Evolutionary conservation across 495 filamentous ascomycete species (phyloP).

Genomic region (Penicillium macrosclerotiorum): DNA sequence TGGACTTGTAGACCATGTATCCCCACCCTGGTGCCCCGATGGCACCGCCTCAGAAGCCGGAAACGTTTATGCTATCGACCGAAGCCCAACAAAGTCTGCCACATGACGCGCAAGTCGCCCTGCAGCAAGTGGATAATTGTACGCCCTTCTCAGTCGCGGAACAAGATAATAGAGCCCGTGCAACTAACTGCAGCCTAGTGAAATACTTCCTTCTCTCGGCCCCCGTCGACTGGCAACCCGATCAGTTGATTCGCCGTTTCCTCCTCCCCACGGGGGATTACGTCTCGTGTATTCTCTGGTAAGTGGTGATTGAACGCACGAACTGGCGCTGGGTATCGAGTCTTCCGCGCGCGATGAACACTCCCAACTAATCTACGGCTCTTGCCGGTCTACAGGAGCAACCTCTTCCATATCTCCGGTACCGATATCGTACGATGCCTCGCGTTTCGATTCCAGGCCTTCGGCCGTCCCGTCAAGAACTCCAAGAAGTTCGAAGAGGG

Average conservation of each 20-base stretch:
- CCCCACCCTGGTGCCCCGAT: slow-evolving; percentile 53
- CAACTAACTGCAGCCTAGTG: slow-evolving; percentile 53
- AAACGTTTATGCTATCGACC: slow-evolving; percentile 96
- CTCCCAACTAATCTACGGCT: not conserved
- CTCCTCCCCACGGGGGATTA: slow-evolving; percentile 96
- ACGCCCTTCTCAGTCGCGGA: slow-evolving; percentile 43
- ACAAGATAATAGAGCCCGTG: not conserved
- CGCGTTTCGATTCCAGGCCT: slow-evolving; percentile 97
- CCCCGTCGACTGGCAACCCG: slow-evolving; percentile 94
- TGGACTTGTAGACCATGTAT: slow-evolving; percentile 49
- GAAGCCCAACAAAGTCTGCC: slow-evolving; percentile 95
- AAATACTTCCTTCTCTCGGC: slow-evolving; percentile 99
- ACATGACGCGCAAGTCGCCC: slow-evolving; percentile 92
- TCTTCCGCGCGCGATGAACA: not conserved
- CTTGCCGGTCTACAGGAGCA: slow-evolving; percentile 65
- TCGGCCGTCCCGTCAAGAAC: slow-evolving; percentile 97
- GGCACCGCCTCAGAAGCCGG: slow-evolving; percentile 82
- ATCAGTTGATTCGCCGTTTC: slow-evolving; percentile 95
- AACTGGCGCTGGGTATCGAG: no score
- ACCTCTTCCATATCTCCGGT: slow-evolving; percentile 97
- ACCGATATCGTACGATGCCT: slow-evolving; percentile 98
- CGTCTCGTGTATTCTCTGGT: slow-evolving; percentile 97
- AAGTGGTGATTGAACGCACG: no score
- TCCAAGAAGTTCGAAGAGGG: slow-evolving; percentile 99
- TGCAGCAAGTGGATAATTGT: slow-evolving; percentile 98